A percentile compares a stretch with the other conserved stretches of the same genome.
Evolutionary conservation across 768 basidiomycete species (phyloP).

Genomic region (Chalciporus chontae): DNA sequence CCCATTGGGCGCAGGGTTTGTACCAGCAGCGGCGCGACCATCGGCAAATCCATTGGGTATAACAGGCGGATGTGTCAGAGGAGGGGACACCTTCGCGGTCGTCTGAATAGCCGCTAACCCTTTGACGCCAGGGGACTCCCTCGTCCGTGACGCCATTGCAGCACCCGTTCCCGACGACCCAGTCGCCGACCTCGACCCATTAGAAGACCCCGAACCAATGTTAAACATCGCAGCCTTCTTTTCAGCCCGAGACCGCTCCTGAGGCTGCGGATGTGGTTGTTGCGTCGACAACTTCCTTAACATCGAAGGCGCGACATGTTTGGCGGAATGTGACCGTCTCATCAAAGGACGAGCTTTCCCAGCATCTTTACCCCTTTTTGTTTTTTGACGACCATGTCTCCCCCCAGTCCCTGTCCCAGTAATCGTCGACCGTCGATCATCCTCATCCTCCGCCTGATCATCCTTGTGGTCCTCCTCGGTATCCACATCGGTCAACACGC

Average conservation of each 20-base stretch:
- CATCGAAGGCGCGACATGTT: slow-evolving; percentile 27
- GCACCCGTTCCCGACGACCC: slow-evolving; percentile 20
- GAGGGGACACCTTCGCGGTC: slow-evolving; percentile 7
- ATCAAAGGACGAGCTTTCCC: slow-evolving; percentile 23
- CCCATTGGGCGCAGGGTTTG: slow-evolving; percentile 12
- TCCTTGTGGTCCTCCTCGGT: slow-evolving; percentile 15
- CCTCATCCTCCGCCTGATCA: slow-evolving; percentile 16
- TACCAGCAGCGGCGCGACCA: not conserved
- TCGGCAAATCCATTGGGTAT: slow-evolving; percentile 13
- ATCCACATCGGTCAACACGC: slow-evolving; percentile 20
- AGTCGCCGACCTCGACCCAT: slow-evolving; percentile 34
- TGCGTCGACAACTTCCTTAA: slow-evolving; percentile 25
- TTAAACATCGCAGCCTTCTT: slow-evolving; percentile 44
- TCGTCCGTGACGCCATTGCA: not conserved
- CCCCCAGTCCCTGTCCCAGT: slow-evolving; percentile 8
- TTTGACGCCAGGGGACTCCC: slow-evolving; percentile 3
- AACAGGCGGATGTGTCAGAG: slow-evolving; percentile 17
- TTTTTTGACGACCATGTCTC: slow-evolving; percentile 19
- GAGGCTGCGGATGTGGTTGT: slow-evolving; percentile 11
- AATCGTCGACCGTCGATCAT: slow-evolving; percentile 21
- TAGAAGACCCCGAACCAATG: slow-evolving; percentile 59
- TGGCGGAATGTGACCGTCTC: slow-evolving; percentile 29
- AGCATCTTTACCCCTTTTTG: slow-evolving; percentile 33
- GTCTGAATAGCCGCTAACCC: slow-evolving; percentile 11
- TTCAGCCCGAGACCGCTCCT: slow-evolving; percentile 9